Conservation (phyloP, 2,329 filamentous ascomycete species). For the Macroventuria anomochaeta region DNA sequence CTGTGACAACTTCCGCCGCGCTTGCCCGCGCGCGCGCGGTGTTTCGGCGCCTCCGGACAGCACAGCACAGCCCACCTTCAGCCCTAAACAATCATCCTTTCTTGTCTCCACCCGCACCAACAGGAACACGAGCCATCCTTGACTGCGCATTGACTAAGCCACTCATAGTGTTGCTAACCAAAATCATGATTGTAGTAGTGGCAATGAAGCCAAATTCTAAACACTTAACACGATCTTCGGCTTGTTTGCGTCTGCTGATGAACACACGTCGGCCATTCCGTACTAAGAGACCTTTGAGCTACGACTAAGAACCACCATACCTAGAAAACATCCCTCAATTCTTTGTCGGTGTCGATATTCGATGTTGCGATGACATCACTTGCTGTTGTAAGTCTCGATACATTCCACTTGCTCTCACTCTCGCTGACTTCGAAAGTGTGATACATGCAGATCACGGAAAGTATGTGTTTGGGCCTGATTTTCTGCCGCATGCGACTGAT, state of each 20-base stretch:
- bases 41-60: neutral
- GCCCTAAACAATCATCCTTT: neutral
- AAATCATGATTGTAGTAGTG: too few species aligned
- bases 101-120: neutral
- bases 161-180: too few species aligned
- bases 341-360: too few species aligned
- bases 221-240: too few species aligned
- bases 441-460: conserved; percentile 7
- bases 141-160: too few species aligned
- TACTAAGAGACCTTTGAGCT: too few species aligned
- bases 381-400: neutral
- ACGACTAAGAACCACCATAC: too few species aligned
- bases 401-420: neutral
- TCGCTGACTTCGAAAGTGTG: neutral
- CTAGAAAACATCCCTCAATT: too few species aligned
- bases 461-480: neutral
- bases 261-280: too few species aligned
- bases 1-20: too few species aligned
- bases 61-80: neutral
- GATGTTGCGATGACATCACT: conserved; percentile 5
- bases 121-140: neutral
- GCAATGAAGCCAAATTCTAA: too few species aligned
- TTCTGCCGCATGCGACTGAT: neutral
- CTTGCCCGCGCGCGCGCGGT: neutral
- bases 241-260: too few species aligned